Base-by-base conservation (phyloP, 805 yeast genomes). In the Hanseniaspora clermontiae region DNA sequence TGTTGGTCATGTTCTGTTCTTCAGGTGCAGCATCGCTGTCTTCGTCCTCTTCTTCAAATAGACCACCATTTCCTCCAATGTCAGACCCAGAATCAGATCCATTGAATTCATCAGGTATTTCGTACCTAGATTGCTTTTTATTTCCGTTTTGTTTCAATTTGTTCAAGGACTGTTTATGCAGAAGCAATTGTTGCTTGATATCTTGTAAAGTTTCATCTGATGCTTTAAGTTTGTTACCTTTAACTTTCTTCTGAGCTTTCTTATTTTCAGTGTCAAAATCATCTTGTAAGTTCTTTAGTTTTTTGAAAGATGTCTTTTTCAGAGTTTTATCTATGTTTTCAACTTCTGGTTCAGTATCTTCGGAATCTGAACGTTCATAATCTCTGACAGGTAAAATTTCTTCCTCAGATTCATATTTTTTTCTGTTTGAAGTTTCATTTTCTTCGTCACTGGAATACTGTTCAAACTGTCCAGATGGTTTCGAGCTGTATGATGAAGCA, bases 211-310 rank as follows among this genome's bases (percentile, higher is more conserved):
- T 47, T 42, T 59, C 55, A 32, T 48, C 58, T 46, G 46, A 52
- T 43, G 38, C 51, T 40, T 36, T 52, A 36, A 43, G 39, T 45
- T 45, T 40, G 27, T 45, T 57, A 12, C n/a, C 17, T 48, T 45
- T 45, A 3, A 14, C 11, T 9, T 34, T 24, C 27, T 56, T 54
- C 49, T 42, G 14, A 15, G 48, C 46, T 29, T 58, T 55, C 37
- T 46, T 59, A n/a, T 62, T 63, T 48, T 62, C 59, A 14, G 51
- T 60, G 45, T 69, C 69, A 45, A 78, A 65, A 61, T 78, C 72
- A 50, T 70, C 74, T 62, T 82, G 85, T 3, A 87, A 87, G 8
- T 74, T 67, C 63, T 77, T 79, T 58, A 83, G 68, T 5, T 85
- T 77, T 1, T 83, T 87, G 71, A 83, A 82, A 8, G 87, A 81